These are phyloP conservation scores for Polytrichum commune DNA, from an alignment of 225 moss, liverwort and hornwort genomes.

Conservation along the genomic window DNA sequence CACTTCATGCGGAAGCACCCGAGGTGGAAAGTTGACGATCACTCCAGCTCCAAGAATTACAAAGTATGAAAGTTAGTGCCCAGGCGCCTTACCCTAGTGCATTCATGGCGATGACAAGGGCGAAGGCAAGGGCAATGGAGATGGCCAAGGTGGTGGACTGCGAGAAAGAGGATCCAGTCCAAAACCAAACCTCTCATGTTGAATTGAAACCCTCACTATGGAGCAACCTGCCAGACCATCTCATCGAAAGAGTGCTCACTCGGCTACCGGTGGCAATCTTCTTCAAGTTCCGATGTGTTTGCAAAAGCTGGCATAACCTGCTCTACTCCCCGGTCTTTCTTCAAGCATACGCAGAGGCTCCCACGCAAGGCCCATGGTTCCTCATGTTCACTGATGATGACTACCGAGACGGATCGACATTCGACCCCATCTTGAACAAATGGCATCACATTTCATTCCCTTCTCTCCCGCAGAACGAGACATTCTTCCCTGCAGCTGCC, in stretches of 20 bases:
- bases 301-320: constrained; percentile 40
- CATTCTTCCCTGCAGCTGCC: constrained; percentile 53
- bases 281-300: constrained; percentile 48
- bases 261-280: constrained; percentile 49
- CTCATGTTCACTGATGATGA: constrained; percentile 52
- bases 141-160: constrained; percentile 43
- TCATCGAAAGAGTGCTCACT: constrained; percentile 44
- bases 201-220: constrained; percentile 32
- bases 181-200: neutral
- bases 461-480: constrained; percentile 38
- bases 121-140: constrained; percentile 35
- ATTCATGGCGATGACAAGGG: constrained; percentile 44
- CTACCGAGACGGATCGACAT: constrained; percentile 41
- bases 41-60: neutral
- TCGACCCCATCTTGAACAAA: constrained; percentile 47
- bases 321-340: constrained; percentile 36
- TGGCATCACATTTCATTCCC: constrained; percentile 65
- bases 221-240: constrained; percentile 52
- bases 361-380: constrained; percentile 48
- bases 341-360: constrained; percentile 36
- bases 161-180: constrained; percentile 22
- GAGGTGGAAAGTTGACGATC: too few species aligned
- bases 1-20: constrained; percentile 6
- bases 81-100: neutral
- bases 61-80: neutral